Evolutionary conservation across 176 grass and related monocot genomes (phyloP).

Genomic region (Eleusine indica): DNA sequence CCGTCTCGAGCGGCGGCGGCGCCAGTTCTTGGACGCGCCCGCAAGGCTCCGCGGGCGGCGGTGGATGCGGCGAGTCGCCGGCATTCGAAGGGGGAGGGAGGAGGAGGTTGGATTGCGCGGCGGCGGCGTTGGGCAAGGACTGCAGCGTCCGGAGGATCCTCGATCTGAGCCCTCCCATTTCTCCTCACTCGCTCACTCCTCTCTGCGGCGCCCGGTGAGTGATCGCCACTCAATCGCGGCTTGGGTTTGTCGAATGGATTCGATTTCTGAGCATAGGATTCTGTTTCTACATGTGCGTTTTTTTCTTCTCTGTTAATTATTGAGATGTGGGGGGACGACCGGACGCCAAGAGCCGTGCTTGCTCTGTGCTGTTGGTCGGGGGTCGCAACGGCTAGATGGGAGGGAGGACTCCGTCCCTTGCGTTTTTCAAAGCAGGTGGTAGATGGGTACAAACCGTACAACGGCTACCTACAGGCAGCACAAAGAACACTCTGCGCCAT

Average conservation of each 20-base stretch:
- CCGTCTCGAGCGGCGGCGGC: slow-evolving; percentile 7
- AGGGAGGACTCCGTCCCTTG: neutral
- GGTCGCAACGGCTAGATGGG: neutral
- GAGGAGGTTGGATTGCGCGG: slow-evolving; percentile 37
- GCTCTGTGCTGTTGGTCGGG: neutral
- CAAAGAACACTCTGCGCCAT: neutral
- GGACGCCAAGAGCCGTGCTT: neutral
- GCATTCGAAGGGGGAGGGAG: slow-evolving; percentile 25
- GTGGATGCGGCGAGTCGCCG: neutral
- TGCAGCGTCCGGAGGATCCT: slow-evolving; percentile 38
- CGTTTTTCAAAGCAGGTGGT: neutral
- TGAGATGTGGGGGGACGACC: neutral
- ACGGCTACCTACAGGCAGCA: neutral
- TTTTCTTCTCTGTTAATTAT: neutral
- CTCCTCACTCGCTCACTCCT: neutral
- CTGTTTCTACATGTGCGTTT: neutral
- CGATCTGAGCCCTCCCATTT: neutral
- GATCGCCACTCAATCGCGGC: neutral
- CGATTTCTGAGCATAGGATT: neutral
- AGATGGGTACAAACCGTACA: neutral
- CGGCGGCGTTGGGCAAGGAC: slow-evolving; percentile 49
- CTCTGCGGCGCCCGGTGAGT: neutral
- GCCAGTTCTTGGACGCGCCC: neutral
- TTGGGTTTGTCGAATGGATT: neutral
- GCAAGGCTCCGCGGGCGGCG: neutral